Evolutionary conservation across 179 eudicot genomes (phyloP), one percentile per base, ranked within the genome.

Genomic region (Drosera spatulata): DNA sequence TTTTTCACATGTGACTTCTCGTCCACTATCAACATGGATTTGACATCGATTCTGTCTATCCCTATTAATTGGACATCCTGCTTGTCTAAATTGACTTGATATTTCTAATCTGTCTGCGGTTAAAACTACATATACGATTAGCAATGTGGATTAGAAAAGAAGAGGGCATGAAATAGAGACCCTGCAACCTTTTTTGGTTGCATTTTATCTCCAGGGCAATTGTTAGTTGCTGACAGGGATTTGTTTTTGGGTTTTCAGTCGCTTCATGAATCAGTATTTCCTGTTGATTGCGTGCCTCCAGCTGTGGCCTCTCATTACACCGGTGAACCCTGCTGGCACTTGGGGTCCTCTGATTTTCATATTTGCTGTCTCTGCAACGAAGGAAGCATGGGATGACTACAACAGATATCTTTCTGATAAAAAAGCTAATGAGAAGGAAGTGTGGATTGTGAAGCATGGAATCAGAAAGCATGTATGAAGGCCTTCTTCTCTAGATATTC

Each of bases 371-470:
- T 93, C 99, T 9, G 97, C 99, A 50, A 73, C 87, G 50, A 93
- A 93, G 79, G 99, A 93, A 76, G 99, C 91, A 40, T 93, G 99
- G 99, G 99, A 93, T 86, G 99, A 93, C 75, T 86, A 93, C 73
- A 75, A 87, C 68, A 87, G 99, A 71, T 84, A 80, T 80, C 86
- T 93, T 54, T 93, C 95, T 38, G 99, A 93, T 73, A 86, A 82
- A 77, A 84, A 86, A 65, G 99, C 99, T 50, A 93, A 93, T 64
- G 99, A 89, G 80, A 93, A 85, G 75, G 84, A 89, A 89, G 91
- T 89, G 47, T 93, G 99, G 99, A 84, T 89, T 75, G 88, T 89
- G 65, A 86, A 70, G 73, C 69, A 79, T 60, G 99, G 97, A 60
- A 77, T 72, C 71, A 79, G 75, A 63, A 84, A 81, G 68, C 93